These are phyloP conservation scores for Mycena crocata DNA, from an alignment of 768 basidiomycete species.

Conservation along the genomic window DNA sequence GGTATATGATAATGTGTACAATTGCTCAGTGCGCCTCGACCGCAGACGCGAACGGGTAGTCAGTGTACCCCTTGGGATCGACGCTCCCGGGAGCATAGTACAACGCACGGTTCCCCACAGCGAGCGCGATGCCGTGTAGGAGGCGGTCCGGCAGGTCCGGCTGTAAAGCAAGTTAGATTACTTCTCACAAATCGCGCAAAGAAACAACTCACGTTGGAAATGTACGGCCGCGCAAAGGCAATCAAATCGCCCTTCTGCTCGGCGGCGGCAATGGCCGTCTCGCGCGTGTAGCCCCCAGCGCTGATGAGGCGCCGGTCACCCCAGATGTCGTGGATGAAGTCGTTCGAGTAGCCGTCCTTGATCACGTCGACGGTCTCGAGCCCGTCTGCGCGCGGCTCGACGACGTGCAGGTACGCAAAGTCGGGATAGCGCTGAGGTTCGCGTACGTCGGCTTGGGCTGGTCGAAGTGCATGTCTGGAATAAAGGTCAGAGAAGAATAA, in stretches of 20 bases:
- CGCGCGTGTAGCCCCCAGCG: not conserved
- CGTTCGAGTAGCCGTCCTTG: too few species aligned
- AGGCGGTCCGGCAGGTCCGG: constrained; percentile 50
- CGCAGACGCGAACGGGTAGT: not conserved
- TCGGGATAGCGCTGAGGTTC: not conserved
- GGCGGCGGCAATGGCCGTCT: not conserved
- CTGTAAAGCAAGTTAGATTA: constrained; percentile 18
- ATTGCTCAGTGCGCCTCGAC: not conserved
- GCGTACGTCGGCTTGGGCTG: not conserved
- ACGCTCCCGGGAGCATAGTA: not conserved
- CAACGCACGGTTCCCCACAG: constrained; percentile 26
- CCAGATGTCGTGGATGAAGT: too few species aligned
- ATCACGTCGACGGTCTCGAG: not conserved
- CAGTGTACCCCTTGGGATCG: not conserved
- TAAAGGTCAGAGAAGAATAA: too few species aligned
- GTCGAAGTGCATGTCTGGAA: not conserved
- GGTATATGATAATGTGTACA: too few species aligned
- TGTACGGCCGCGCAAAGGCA: constrained; percentile 51
- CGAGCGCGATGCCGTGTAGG: constrained; percentile 40
- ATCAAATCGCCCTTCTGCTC: not conserved
- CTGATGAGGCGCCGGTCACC: too few species aligned
- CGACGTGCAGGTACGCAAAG: not conserved
- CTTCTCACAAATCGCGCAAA: not conserved
- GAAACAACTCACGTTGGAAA: constrained; percentile 49
- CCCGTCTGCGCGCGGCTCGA: too few species aligned